These are phyloP conservation scores for Alloteropsis semialata DNA, from an alignment of 176 grass and related monocot species.

Conservation along the genomic window DNA sequence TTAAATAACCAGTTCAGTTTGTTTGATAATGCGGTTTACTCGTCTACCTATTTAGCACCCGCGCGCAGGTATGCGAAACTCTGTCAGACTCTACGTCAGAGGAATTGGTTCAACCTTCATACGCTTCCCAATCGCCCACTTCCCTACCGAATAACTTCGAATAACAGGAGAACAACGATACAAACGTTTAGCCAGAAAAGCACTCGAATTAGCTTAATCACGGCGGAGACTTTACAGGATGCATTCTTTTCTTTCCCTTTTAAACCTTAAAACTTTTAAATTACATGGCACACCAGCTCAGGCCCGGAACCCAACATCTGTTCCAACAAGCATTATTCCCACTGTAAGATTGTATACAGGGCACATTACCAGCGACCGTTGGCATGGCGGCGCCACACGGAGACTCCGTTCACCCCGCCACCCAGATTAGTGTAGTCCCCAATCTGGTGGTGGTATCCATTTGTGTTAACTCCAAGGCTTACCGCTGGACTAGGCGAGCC, in stretches of 20 bases:
- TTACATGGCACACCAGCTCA: constrained; percentile 38
- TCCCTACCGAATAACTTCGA: background rate
- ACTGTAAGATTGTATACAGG: constrained; percentile 42
- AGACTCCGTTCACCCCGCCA: constrained; percentile 35
- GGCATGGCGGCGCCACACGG: constrained; percentile 44
- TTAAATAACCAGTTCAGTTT: too few species aligned
- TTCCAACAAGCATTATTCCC: constrained; percentile 56
- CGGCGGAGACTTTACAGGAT: constrained; percentile 13
- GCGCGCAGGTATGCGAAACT: background rate
- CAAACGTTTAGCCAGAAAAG: background rate
- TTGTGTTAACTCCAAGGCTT: constrained; percentile 23
- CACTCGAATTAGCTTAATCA: constrained; percentile 5
- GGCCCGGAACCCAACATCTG: constrained; percentile 35
- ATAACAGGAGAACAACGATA: background rate
- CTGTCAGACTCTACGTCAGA: background rate
- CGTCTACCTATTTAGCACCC: background rate
- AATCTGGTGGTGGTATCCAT: constrained; percentile 38
- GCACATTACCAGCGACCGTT: constrained; percentile 50
- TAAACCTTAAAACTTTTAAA: constrained; percentile 24
- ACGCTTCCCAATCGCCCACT: background rate
- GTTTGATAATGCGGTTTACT: too few species aligned
- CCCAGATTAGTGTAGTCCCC: constrained; percentile 44
- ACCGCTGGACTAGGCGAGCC: constrained; percentile 17
- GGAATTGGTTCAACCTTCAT: background rate
- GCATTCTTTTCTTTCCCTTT: constrained; percentile 47